Evolutionary conservation across 2,329 filamentous ascomycete species (phyloP).

Genomic region (Fusarium hainanense): DNA sequence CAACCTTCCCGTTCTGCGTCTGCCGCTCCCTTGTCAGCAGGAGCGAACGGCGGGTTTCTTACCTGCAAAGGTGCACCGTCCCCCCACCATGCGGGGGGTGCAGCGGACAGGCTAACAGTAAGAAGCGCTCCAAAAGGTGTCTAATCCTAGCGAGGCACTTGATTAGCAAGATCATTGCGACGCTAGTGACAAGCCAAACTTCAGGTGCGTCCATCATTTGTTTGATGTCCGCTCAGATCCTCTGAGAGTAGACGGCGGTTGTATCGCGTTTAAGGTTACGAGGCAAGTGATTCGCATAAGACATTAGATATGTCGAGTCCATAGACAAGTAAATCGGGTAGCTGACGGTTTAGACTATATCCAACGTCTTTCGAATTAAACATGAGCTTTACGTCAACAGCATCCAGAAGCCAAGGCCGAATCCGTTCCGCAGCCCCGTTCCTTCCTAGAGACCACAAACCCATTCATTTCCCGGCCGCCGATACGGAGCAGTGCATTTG

Average conservation of each 20-base stretch:
- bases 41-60: slow-evolving; percentile 19
- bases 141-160: slow-evolving; percentile 36
- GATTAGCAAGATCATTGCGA: slow-evolving; percentile 28
- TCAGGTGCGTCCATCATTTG: background rate
- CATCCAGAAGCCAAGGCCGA: slow-evolving; percentile 12
- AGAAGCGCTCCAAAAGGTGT: slow-evolving; percentile 19
- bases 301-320: background rate
- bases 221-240: slow-evolving; percentile 15
- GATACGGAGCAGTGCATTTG: slow-evolving; percentile 23
- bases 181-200: slow-evolving; percentile 18
- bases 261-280: background rate
- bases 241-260: slow-evolving; percentile 1
- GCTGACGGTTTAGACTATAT: background rate
- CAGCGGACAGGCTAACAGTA: slow-evolving; percentile 16
- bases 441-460: slow-evolving; percentile 1
- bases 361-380: background rate
- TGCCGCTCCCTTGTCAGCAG: slow-evolving; percentile 28
- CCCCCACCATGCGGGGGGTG: slow-evolving; percentile 37
- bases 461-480: slow-evolving; percentile 26
- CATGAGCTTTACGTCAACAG: background rate
- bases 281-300: background rate
- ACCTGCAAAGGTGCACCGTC: slow-evolving; percentile 28
- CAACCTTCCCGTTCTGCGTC: slow-evolving; percentile 16
- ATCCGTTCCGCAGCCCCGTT: slow-evolving; percentile 26
- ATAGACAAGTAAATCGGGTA: background rate